phyloP scores from a whole-genome alignment of 2,329 filamentous ascomycete genomes.

The Penicillium digitatum region DNA sequence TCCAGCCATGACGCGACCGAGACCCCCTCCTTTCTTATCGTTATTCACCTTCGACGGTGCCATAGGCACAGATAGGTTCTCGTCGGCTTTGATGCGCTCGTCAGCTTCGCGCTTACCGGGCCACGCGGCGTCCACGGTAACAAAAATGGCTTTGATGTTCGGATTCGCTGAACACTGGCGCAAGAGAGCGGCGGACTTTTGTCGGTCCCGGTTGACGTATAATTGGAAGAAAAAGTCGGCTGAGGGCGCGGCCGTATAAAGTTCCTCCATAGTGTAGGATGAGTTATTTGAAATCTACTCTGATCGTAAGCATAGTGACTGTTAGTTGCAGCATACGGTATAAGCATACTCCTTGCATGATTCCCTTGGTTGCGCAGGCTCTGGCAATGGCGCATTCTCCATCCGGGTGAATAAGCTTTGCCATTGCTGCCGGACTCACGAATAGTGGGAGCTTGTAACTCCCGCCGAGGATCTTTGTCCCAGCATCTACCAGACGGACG shows the following conservation, averaged over 20 bases:
- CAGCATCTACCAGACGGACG: conserved; percentile 52
- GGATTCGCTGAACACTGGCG: conserved; percentile 41
- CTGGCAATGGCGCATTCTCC: conserved; percentile 59
- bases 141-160: conserved; percentile 46
- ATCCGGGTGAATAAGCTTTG: conserved; percentile 58
- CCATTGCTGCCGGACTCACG: conserved; percentile 62
- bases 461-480: conserved; percentile 54
- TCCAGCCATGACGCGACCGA: conserved; percentile 51
- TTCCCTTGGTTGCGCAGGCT: conserved; percentile 50
- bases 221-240: conserved; percentile 53
- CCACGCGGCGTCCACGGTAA: conserved; percentile 56
- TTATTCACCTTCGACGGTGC: conserved; percentile 45
- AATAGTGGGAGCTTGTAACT: conserved; percentile 57
- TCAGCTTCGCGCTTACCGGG: conserved; percentile 56
- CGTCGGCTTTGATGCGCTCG: conserved; percentile 51
- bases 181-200: conserved; percentile 49
- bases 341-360: conserved; percentile 52
- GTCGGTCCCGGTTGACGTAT: conserved; percentile 52
- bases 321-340: neutral
- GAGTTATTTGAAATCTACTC: conserved; percentile 56
- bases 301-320: neutral
- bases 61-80: conserved; percentile 42
- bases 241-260: conserved; percentile 43
- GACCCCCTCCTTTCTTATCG: conserved; percentile 52
- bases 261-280: conserved; percentile 55